Percentiles rank a stretch among this genome's conserved stretches.
phyloP scores from a whole-genome alignment of 2,329 filamentous ascomycete species.

The Fonsecaea pugnacius region DNA sequence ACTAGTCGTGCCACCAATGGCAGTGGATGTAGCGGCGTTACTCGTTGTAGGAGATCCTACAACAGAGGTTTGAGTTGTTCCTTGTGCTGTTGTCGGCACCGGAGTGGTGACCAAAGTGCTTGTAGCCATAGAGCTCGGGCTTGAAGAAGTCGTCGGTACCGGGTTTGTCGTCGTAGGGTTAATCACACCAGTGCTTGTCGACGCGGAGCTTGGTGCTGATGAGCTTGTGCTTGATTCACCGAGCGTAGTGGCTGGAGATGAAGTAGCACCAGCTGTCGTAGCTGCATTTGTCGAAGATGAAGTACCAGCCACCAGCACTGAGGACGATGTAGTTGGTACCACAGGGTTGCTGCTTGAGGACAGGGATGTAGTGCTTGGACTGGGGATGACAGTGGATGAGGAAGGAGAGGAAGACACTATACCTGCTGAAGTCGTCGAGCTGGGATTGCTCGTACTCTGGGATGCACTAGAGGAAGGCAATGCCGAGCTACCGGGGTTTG shows the following conservation, averaged over 20 bases:
- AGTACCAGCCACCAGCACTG: not conserved
- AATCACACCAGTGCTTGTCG: not conserved
- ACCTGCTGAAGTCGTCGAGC: conserved; percentile 32
- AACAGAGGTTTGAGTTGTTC: conserved; percentile 9
- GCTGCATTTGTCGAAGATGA: not conserved
- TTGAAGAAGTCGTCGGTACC: not conserved
- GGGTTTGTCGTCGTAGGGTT: not conserved
- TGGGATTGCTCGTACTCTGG: conserved; percentile 19
- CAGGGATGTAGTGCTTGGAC: conserved; percentile 21
- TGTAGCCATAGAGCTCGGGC: conserved; percentile 10
- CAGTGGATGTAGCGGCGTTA: conserved; percentile 7
- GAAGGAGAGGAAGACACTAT: conserved; percentile 30
- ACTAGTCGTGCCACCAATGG: conserved; percentile 10
- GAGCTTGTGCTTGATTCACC: conserved; percentile 10
- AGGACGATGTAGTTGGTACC: conserved; percentile 1
- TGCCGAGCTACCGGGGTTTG: conserved; percentile 2
- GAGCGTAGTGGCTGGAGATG: not conserved
- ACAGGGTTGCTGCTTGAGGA: conserved; percentile 21
- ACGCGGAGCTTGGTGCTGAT: not conserved
- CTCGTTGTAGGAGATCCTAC: conserved; percentile 4
- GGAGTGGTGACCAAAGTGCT: not conserved
- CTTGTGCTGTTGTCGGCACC: not conserved
- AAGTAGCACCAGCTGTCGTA: not conserved
- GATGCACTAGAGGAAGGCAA: conserved; percentile 12
- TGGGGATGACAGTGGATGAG: conserved; percentile 23